phyloP scores from a whole-genome alignment of 768 basidiomycete genomes.

The Naganishia randhawae region DNA sequence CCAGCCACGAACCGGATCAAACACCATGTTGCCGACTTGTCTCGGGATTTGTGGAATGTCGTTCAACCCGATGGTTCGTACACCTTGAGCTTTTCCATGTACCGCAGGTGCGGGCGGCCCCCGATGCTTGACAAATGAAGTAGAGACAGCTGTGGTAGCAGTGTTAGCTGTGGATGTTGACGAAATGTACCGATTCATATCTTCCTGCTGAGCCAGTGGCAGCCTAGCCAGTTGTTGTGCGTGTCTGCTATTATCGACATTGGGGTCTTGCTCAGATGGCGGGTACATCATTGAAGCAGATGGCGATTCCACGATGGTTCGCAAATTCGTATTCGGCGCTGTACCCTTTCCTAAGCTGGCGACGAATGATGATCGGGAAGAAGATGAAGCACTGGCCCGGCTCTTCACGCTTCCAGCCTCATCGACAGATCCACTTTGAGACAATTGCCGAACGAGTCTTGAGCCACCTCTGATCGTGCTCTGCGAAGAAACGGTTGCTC shows the following conservation, averaged over 20 bases:
- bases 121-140: conserved; percentile 70
- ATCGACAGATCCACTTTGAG: background rate
- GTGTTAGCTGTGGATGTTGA: conserved; percentile 75
- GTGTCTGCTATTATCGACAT: background rate
- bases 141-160: conserved; percentile 55
- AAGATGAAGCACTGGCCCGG: background rate
- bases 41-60: conserved; percentile 69
- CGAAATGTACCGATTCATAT: conserved; percentile 83
- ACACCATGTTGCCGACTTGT: conserved; percentile 79
- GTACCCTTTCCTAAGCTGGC: background rate
- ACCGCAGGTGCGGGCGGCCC: conserved; percentile 37
- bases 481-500: conserved; percentile 7
- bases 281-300: background rate
- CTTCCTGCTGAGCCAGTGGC: conserved; percentile 49
- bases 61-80: conserved; percentile 71
- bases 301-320: background rate
- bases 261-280: background rate
- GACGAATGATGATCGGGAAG: background rate
- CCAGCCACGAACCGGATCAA: conserved; percentile 57
- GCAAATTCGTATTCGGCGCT: background rate
- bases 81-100: conserved; percentile 26
- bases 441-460: background rate
- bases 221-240: background rate
- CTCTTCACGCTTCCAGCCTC: background rate
- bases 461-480: conserved; percentile 1